Evolutionary conservation across 208 protist genomes (phyloP), one percentile per base, ranked within the genome.

Genomic region (Tetramitus jugosus): DNA sequence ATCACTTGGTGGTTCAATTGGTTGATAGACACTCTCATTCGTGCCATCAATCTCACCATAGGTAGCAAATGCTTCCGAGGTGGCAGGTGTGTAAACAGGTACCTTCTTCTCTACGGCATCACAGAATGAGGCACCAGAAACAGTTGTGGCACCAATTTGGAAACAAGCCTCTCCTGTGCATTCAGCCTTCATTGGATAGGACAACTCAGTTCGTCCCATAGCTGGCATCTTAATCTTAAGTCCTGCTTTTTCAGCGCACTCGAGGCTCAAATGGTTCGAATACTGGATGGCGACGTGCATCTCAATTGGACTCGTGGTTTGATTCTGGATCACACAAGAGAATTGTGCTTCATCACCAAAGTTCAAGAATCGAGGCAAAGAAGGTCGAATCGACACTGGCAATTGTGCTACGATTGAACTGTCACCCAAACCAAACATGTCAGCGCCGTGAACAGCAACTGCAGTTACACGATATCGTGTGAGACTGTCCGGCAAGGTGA

Each of bases 21-120:
- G 20, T 69, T 69, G 64, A 31, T 46, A 43, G 7, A 46, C 20
- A 46, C 2, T 46, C 31, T 31, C 64, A 69, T 45, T 69, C 0
- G 56, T 62, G 10, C 42, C 61, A 10, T 39, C 35, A 42, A 69
- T 31, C 2, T 61, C 40, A 29, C 79, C 79, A 37, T 60, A 79
- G 4, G 79, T 79, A 33, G 79, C 79, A 79, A 82, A 82, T 35
- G 75, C 76, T 56, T 82, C 79, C 2, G 52, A 46, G 2, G 76
- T 69, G 0, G 76, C 37, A 0, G 79, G 79, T 40, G 71, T 69
- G 37, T 52, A 69, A 35, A 82, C 49, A 14, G 56, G 10, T 26
- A 82, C 23, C 0, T 61, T 43, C 3, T 76, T 49, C 0, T 62
- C 45, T 49, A 67, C 79, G 26, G 79, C 79, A 60, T 81, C 79